Base-by-base conservation (phyloP, 495 filamentous ascomycete species). In the Evansstolkia leycettana region DNA sequence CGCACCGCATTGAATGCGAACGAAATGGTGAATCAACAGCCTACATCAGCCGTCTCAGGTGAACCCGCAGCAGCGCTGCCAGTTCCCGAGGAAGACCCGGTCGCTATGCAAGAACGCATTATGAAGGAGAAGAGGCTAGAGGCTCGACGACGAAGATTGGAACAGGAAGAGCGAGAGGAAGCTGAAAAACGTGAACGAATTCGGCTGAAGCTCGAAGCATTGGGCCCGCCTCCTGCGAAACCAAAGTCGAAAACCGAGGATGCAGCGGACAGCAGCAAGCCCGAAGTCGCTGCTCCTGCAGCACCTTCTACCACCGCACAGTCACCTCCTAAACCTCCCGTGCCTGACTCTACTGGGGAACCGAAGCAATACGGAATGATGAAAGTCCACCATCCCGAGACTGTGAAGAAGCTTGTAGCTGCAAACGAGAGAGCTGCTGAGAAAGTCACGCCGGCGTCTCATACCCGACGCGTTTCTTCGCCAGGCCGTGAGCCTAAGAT, bases 71-170 rank as follows among this genome's bases (percentile, higher is more conserved):
- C 43, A 14, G 51, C 49, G 14, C 45, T 58, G 9, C 58, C 57
- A 33, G 49, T 43, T 31, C 45, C 55, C 1, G 61, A 66, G 12
- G 75, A 78, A 38, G 73, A 84, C 26, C 72, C 62, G 11, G 65
- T 77, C 35, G 77, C 70, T 32, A 48, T 73, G 24, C 90, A 96
- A 52, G 78, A 86, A 54, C 75, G 74, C 28, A 63, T 94, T 11
- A 96, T 96, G 90, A 78, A 74, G 35, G 81, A 89, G 47, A 77
- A 77, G 35, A 69, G 80, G 15, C 72, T 90, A 45, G 60, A 78
- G 37, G 87, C 84, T 8, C 77, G 78, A 44, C 81, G 83, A 54
- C 78, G 88, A 29, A 71, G 78, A 40, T 52, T 78, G 37, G 87
- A 95, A 38, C 71, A 90, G 47, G 88, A 94, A 46, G 81, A 78